Percentiles rank a stretch among this genome's conserved stretches.
Evolutionary conservation across 164 flowering plant genomes (phyloP).

Genomic region (Platanus orientalis): DNA sequence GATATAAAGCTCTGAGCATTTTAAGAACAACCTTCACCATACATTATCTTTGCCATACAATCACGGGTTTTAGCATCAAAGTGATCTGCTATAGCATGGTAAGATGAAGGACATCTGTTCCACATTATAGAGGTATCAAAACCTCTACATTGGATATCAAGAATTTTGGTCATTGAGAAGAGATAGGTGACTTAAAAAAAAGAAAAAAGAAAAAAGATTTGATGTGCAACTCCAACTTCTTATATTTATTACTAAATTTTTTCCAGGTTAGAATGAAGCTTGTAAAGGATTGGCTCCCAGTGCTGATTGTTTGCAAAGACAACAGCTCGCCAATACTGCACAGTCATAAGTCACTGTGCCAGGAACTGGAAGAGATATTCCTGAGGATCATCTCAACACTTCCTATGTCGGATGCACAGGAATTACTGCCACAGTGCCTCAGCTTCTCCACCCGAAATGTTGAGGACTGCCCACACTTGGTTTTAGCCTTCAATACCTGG

Average conservation of each 20-base stretch:
- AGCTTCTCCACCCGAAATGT: constrained; percentile 61
- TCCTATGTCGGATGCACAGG: constrained; percentile 62
- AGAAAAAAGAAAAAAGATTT: too few species aligned
- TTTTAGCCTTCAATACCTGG: constrained; percentile 67
- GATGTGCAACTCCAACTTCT: too few species aligned
- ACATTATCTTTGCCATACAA: too few species aligned
- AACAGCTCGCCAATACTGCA: constrained; percentile 23
- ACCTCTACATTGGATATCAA: too few species aligned
- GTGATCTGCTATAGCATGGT: too few species aligned
- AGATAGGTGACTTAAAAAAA: too few species aligned
- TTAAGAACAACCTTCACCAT: too few species aligned
- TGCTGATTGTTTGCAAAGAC: constrained; percentile 56
- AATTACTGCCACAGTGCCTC: constrained; percentile 54
- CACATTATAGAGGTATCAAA: not conserved
- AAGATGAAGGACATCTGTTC: not conserved
- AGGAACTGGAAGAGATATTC: constrained; percentile 59
- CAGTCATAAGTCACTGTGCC: constrained; percentile 31
- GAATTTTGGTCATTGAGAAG: too few species aligned
- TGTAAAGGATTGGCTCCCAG: constrained; percentile 70
- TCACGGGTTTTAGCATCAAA: too few species aligned
- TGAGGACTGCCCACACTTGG: constrained; percentile 64
- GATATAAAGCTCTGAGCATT: too few species aligned
- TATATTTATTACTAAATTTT: not conserved
- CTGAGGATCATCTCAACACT: constrained; percentile 58
- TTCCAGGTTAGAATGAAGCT: constrained; percentile 62